A percentile compares a stretch with the other conserved stretches of the same genome.
Evolutionary conservation across 495 filamentous ascomycete genomes (phyloP).

Genomic region (Penicillium macrosclerotiorum): DNA sequence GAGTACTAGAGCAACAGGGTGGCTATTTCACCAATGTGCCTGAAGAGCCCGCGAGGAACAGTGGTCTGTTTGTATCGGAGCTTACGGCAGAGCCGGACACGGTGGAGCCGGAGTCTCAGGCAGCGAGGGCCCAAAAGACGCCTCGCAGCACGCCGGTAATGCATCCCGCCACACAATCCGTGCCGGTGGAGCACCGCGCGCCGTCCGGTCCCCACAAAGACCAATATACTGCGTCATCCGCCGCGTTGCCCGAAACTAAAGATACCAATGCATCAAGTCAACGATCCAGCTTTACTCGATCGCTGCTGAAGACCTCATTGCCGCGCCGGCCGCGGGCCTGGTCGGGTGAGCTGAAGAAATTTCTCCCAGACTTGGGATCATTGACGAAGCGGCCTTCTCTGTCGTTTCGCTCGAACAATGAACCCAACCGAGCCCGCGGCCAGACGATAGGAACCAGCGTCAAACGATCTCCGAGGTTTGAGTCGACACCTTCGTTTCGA

Average conservation of each 20-base stretch:
- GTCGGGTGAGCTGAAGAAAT: slow-evolving; percentile 43
- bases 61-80: slow-evolving; percentile 32
- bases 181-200: slow-evolving; percentile 4
- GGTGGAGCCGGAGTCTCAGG: slow-evolving; percentile 6
- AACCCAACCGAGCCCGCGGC: slow-evolving; percentile 28
- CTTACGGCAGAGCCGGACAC: slow-evolving; percentile 38
- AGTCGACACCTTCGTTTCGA: slow-evolving; percentile 10
- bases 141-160: neutral
- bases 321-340: slow-evolving; percentile 40
- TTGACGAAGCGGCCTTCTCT: slow-evolving; percentile 50
- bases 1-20: slow-evolving; percentile 58
- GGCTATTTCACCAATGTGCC: slow-evolving; percentile 52
- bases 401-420: slow-evolving; percentile 33
- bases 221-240: slow-evolving; percentile 3
- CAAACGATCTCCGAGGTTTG: neutral
- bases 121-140: neutral
- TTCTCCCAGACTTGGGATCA: slow-evolving; percentile 43
- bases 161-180: slow-evolving; percentile 6
- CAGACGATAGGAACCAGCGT: slow-evolving; percentile 21
- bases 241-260: slow-evolving; percentile 7
- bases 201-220: slow-evolving; percentile 19
- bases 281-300: slow-evolving; percentile 40
- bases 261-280: slow-evolving; percentile 11
- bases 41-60: slow-evolving; percentile 21
- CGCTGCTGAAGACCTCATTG: slow-evolving; percentile 37